Conservation (phyloP, 2,329 filamentous ascomycete species). For the Magnaporthales sp. region DNA sequence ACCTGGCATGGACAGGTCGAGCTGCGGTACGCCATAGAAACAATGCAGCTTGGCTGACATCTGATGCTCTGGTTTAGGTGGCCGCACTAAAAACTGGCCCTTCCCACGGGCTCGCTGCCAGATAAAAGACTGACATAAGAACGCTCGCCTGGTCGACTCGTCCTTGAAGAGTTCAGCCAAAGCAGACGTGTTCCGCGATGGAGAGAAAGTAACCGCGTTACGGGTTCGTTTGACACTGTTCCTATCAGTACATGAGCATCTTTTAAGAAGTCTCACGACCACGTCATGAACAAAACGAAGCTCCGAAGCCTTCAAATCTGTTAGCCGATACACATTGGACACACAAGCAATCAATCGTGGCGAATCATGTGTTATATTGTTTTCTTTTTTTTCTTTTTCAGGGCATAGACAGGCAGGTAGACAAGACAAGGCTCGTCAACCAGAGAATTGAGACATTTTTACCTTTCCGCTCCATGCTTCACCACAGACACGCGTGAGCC, state of each 20-base stretch:
- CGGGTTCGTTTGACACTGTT: constrained; percentile 10
- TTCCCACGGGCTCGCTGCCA: constrained; percentile 45
- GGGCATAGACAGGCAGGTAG: not conserved
- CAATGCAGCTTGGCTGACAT: constrained; percentile 63
- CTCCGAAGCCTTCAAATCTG: constrained; percentile 25
- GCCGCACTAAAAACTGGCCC: constrained; percentile 9
- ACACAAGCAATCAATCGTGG: not conserved
- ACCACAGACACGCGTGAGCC: constrained; percentile 33
- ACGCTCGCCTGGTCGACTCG: constrained; percentile 41
- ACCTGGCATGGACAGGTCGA: not conserved
- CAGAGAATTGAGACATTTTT: not conserved
- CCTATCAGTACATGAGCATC: constrained; percentile 28
- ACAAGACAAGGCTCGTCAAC: not conserved
- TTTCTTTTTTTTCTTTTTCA: no score
- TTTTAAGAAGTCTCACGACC: constrained; percentile 34
- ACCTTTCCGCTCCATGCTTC: constrained; percentile 8
- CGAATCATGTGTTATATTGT: not conserved
- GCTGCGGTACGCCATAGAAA: constrained; percentile 54
- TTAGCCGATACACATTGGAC: not conserved
- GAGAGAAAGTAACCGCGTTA: constrained; percentile 24
- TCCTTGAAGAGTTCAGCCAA: constrained; percentile 31
- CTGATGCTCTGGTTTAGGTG: constrained; percentile 41
- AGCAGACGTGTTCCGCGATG: constrained; percentile 38
- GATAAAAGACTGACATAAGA: constrained; percentile 56
- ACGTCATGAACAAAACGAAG: constrained; percentile 38